These are phyloP conservation scores for Debaryomycetaceae sp. DNA, from an alignment of 1,139 yeast genomes.

Conservation along the genomic window DNA sequence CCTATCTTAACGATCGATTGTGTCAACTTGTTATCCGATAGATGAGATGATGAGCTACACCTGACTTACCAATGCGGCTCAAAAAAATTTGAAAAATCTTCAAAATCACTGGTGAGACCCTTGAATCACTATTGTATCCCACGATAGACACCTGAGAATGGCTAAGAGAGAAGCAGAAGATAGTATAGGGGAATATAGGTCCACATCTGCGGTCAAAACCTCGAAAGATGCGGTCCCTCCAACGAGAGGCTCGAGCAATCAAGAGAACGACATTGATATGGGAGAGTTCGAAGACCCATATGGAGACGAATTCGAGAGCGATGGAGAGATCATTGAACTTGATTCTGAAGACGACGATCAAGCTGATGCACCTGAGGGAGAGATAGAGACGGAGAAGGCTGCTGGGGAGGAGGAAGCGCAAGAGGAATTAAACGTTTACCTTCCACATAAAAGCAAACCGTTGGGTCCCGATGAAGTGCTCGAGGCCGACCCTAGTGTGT, in stretches of 20 bases:
- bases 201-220: constrained; percentile 30
- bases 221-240: constrained; percentile 26
- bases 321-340: constrained; percentile 79
- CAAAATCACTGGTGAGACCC: constrained; percentile 3
- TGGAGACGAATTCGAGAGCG: constrained; percentile 94
- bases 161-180: constrained; percentile 57
- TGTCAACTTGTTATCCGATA: not conserved
- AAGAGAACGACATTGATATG: constrained; percentile 52
- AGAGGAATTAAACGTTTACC: constrained; percentile 50
- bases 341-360: constrained; percentile 64
- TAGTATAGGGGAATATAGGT: constrained; percentile 29
- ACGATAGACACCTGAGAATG: constrained; percentile 30
- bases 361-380: constrained; percentile 36
- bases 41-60: not conserved
- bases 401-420: constrained; percentile 32
- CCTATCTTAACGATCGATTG: not conserved
- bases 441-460: constrained; percentile 86
- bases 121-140: not conserved
- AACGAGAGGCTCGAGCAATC: constrained; percentile 17
- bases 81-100: constrained; percentile 1
- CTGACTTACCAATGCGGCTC: not conserved
- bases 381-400: constrained; percentile 19
- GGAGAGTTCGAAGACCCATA: constrained; percentile 94
- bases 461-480: constrained; percentile 93
- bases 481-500: constrained; percentile 95